A percentile compares a stretch with the other conserved stretches of the same genome.
These are phyloP conservation scores for Groenewaldozyma auringiensis DNA, from an alignment of 1,139 yeast species.

Conservation along the genomic window DNA sequence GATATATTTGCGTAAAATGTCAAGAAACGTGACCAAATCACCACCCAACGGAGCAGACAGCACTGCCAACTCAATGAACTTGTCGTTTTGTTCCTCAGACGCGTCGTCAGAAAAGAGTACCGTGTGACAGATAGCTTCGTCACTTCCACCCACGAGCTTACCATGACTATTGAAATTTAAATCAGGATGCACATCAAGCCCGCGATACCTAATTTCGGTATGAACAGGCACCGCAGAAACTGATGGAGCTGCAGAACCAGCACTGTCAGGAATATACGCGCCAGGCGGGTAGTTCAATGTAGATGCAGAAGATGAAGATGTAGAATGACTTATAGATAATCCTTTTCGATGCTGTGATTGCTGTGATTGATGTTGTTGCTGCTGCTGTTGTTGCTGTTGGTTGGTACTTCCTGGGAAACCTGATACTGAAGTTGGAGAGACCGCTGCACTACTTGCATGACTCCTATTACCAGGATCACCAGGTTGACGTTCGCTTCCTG, in stretches of 20 bases:
- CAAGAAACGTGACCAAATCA: slow-evolving; percentile 47
- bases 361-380: slow-evolving; percentile 2
- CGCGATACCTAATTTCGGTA: slow-evolving; percentile 13
- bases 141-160: slow-evolving; percentile 43
- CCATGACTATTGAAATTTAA: slow-evolving; percentile 47
- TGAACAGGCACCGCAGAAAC: not conserved
- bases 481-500: not conserved
- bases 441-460: slow-evolving; percentile 8
- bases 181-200: slow-evolving; percentile 57
- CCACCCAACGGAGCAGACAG: slow-evolving; percentile 60
- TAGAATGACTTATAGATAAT: not conserved
- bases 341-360: not conserved
- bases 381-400: slow-evolving; percentile 1
- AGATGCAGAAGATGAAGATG: not conserved
- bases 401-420: not conserved
- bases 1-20: slow-evolving; percentile 41
- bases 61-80: slow-evolving; percentile 41
- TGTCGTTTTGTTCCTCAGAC: slow-evolving; percentile 2
- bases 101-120: slow-evolving; percentile 45
- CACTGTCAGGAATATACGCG: not conserved
- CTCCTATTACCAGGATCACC: not conserved
- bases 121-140: slow-evolving; percentile 70
- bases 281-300: not conserved
- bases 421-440: slow-evolving; percentile 12
- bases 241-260: not conserved